Percentiles rank a stretch among this genome's conserved stretches.
Conservation (phyloP, 2,329 filamentous ascomycete species). For the Xylariales sp. region DNA sequence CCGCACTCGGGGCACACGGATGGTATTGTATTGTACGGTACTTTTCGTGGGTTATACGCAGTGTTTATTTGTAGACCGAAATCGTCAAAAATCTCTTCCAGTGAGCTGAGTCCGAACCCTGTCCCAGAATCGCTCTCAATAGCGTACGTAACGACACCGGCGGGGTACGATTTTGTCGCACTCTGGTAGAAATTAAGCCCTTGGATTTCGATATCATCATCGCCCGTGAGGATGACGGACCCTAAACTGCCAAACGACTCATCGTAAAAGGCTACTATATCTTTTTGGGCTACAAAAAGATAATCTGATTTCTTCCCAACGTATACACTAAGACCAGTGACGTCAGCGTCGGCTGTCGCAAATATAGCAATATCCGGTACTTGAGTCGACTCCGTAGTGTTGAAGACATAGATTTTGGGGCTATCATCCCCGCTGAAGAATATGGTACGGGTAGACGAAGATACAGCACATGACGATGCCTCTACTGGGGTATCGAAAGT, state of each 20-base stretch:
- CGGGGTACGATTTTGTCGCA: slow-evolving; percentile 50
- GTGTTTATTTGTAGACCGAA: slow-evolving; percentile 53
- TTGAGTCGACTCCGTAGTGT: slow-evolving; percentile 54
- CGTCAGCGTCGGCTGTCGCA: slow-evolving; percentile 52
- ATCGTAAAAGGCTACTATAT: slow-evolving; percentile 55
- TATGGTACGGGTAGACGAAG: slow-evolving; percentile 51
- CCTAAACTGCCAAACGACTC: slow-evolving; percentile 52
- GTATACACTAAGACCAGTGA: slow-evolving; percentile 58
- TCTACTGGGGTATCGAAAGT: slow-evolving; percentile 57
- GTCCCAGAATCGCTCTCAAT: slow-evolving; percentile 54
- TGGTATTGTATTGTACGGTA: slow-evolving; percentile 42
- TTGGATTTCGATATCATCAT: slow-evolving; percentile 56
- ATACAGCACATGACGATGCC: slow-evolving; percentile 57
- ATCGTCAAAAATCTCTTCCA: slow-evolving; percentile 50
- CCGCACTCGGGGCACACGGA: slow-evolving; percentile 52
- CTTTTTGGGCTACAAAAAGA: slow-evolving; percentile 55
- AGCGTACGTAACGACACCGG: slow-evolving; percentile 56
- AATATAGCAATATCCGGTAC: slow-evolving; percentile 52
- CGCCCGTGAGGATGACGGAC: slow-evolving; percentile 52
- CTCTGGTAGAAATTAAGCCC: slow-evolving; percentile 57
- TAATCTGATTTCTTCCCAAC: slow-evolving; percentile 52
- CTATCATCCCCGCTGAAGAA: slow-evolving; percentile 56
- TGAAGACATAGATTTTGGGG: slow-evolving; percentile 53
- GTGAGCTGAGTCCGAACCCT: slow-evolving; percentile 55
- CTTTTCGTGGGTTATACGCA: slow-evolving; percentile 53